Evolutionary conservation across 2,329 filamentous ascomycete species (phyloP).

Genomic region (Lasiodiplodia sp.): DNA sequence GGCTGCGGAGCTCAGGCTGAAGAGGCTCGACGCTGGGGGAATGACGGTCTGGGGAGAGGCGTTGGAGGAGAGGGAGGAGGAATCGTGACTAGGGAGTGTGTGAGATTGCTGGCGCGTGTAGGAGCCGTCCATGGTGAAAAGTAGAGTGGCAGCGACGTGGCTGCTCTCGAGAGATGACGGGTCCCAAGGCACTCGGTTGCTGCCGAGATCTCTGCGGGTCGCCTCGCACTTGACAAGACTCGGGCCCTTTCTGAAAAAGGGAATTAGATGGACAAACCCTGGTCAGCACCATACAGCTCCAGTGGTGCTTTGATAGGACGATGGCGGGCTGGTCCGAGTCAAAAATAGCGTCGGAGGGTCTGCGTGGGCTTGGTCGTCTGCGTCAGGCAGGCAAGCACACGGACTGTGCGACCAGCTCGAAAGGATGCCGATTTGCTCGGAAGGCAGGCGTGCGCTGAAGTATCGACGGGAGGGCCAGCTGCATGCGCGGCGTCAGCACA

Average conservation of each 20-base stretch:
- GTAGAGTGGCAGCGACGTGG: conserved; percentile 12
- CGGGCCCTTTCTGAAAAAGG: conserved; percentile 27
- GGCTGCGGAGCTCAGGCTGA: conserved; percentile 37
- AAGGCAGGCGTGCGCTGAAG: conserved; percentile 19
- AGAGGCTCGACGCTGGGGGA: conserved; percentile 43
- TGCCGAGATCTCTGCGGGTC: conserved; percentile 39
- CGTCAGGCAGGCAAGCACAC: conserved; percentile 22
- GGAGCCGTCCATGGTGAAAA: conserved; percentile 35
- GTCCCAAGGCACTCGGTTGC: conserved; percentile 42
- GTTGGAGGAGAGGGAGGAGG: conserved; percentile 43
- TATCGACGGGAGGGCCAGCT: conserved; percentile 26
- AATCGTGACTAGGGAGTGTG: conserved; percentile 39
- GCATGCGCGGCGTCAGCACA: conserved; percentile 28
- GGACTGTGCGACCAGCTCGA: conserved; percentile 26
- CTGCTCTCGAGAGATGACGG: conserved; percentile 36
- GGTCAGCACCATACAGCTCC: conserved; percentile 23
- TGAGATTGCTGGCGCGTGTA: conserved; percentile 33
- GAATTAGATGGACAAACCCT: conserved; percentile 28
- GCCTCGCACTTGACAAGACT: conserved; percentile 24
- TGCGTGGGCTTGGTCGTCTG: conserved; percentile 12
- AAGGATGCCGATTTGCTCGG: conserved; percentile 30
- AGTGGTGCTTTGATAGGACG: conserved; percentile 23
- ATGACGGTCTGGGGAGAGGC: conserved; percentile 45
- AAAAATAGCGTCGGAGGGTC: conserved; percentile 27
- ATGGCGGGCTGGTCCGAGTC: conserved; percentile 12